Base-by-base conservation (phyloP, 805 yeast genomes). In the Candida chilensis region DNA sequence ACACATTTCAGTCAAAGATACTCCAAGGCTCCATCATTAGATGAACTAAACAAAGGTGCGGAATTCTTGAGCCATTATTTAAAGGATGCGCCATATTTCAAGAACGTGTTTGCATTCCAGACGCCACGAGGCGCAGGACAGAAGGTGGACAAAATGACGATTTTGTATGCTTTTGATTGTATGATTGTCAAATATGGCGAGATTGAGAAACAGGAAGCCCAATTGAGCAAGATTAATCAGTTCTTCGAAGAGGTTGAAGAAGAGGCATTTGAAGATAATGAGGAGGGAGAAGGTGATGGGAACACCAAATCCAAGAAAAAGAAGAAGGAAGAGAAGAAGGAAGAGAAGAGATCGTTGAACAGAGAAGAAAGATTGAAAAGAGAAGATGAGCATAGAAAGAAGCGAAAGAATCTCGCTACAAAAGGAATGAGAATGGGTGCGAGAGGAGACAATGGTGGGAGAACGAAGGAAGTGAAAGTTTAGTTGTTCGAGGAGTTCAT, bases 1-100 rank as follows among this genome's bases (percentile, higher is more conserved):
- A 92, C 98, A 0, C 99, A 92, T 57, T 88, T 92, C 57, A 82
- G 95, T 34, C 94, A 92, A 39, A 67, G 99, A 38, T 92, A 85
- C 46, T 81, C 84, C 2, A 69, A 71, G 36, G 47, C 75, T 15
- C 46, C 50, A 1, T 43, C 45, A 12, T 42, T 51, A 17, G n/a
- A n/a, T n/a, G n/a, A n/a, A n/a, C n/a, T n/a, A n/a, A n/a, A n/a
- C n/a, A n/a, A n/a, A n/a, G n/a, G n/a, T n/a, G n/a, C n/a, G n/a
- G n/a, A n/a, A n/a, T n/a, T n/a, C n/a, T n/a, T n/a, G n/a, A n/a
- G n/a, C n/a, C n/a, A n/a, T n/a, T n/a, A n/a, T n/a, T n/a, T n/a
- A n/a, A n/a, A n/a, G n/a, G n/a, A n/a, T n/a, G n/a, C n/a, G n/a
- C n/a, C n/a, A n/a, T n/a, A n/a, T n/a, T n/a, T n/a, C n/a, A n/a